Evolutionary conservation across 2,329 filamentous ascomycete species (phyloP).

Genomic region (Neofusicoccum ribis): DNA sequence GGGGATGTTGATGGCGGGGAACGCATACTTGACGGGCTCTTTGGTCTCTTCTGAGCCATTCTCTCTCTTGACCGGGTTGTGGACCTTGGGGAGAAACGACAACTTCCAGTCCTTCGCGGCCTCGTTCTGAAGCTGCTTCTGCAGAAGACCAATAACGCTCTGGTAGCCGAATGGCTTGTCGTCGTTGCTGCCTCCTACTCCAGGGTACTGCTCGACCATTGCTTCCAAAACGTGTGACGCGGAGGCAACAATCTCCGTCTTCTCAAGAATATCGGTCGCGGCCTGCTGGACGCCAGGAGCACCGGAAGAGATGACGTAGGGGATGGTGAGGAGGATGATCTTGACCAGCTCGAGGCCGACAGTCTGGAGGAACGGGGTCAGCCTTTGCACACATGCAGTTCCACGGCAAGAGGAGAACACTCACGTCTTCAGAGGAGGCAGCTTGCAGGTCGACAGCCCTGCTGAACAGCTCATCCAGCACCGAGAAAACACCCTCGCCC

Average conservation of each 20-base stretch:
- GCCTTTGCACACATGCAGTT: not conserved
- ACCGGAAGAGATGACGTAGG: slow-evolving; percentile 78
- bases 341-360: slow-evolving; percentile 85
- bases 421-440: slow-evolving; percentile 86
- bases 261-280: slow-evolving; percentile 79
- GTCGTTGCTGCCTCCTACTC: slow-evolving; percentile 44
- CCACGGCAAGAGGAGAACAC: slow-evolving; percentile 35
- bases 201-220: slow-evolving; percentile 79
- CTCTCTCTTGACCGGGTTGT: slow-evolving; percentile 51
- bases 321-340: slow-evolving; percentile 91
- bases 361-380: slow-evolving; percentile 39
- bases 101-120: slow-evolving; percentile 74
- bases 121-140: slow-evolving; percentile 82
- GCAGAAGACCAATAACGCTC: slow-evolving; percentile 77
- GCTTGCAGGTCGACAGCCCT: slow-evolving; percentile 92
- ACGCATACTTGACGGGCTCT: slow-evolving; percentile 67
- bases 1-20: slow-evolving; percentile 76
- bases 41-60: slow-evolving; percentile 58
- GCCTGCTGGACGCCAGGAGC: slow-evolving; percentile 67
- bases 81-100: slow-evolving; percentile 60
- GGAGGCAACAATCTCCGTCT: slow-evolving; percentile 91
- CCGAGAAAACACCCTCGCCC: slow-evolving; percentile 79
- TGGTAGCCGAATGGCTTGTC: slow-evolving; percentile 63
- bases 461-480: slow-evolving; percentile 87
- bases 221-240: slow-evolving; percentile 83